Percentiles rank a stretch among this genome's conserved stretches.
Evolutionary conservation across 2,329 filamentous ascomycete genomes (phyloP).

Genomic region (Epichloe sp.): DNA sequence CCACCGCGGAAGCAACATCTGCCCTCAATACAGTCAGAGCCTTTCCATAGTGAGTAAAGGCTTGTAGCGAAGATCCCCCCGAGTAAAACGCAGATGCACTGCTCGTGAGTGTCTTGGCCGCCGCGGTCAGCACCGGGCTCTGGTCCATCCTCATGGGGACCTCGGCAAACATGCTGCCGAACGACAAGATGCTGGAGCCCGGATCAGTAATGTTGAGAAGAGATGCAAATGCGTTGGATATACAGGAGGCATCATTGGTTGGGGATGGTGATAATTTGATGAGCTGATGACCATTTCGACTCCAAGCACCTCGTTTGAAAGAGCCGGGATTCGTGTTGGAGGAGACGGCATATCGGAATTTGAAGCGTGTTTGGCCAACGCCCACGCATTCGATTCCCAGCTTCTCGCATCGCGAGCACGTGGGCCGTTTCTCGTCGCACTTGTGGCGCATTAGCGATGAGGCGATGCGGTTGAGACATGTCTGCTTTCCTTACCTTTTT

Average conservation of each 20-base stretch:
- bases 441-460: neutral
- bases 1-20: neutral
- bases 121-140: neutral
- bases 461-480: no score
- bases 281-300: neutral
- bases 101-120: neutral
- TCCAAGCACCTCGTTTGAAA: neutral
- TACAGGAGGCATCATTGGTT: neutral
- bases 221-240: neutral
- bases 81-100: neutral
- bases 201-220: neutral
- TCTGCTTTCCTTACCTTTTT: neutral
- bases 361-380: neutral
- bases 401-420: neutral
- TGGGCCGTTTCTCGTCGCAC: conserved; percentile 3
- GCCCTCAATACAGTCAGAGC: neutral
- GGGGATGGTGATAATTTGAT: neutral
- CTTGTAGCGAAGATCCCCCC: neutral
- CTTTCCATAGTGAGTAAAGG: neutral
- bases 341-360: neutral
- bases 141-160: neutral
- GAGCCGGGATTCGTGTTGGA: neutral
- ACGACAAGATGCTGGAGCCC: neutral
- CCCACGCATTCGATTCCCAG: neutral
- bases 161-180: neutral